A percentile compares a stretch with the other conserved stretches of the same genome.
phyloP scores from a whole-genome alignment of 805 yeast genomes.

The Ogataea methylovora region DNA sequence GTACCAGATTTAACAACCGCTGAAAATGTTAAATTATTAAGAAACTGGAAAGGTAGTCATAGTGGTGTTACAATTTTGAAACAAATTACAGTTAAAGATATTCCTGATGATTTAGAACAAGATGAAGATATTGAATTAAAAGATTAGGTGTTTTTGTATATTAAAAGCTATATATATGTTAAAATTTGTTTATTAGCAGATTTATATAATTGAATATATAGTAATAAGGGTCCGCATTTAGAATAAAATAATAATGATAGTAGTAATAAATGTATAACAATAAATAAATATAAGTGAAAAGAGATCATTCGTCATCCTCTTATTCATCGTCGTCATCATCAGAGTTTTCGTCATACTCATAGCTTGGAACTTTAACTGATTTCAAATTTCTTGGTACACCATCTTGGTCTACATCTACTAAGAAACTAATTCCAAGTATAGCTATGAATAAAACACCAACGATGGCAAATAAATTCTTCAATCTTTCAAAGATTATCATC shows the following conservation, averaged over 20 bases:
- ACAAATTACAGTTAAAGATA: slow-evolving; percentile 28
- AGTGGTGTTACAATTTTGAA: slow-evolving; percentile 69
- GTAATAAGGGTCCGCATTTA: neutral
- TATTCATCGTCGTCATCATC: no score
- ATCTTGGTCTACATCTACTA: slow-evolving; percentile 12
- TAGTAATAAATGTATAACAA: no score
- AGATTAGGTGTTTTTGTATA: no score
- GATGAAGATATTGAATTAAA: slow-evolving; percentile 1
- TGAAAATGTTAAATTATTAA: slow-evolving; percentile 49
- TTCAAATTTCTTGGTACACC: no score
- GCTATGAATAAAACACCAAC: slow-evolving; percentile 21
- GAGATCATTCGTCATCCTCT: no score
- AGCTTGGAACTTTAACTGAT: no score
- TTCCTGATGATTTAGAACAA: slow-evolving; percentile 1
- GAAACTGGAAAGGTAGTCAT: slow-evolving; percentile 74
- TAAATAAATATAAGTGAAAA: no score
- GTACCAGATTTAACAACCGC: slow-evolving; percentile 66
- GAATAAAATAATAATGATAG: no score
- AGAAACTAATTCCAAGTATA: slow-evolving; percentile 20
- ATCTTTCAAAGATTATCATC: neutral
- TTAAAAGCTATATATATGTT: no score
- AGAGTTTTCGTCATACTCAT: no score
- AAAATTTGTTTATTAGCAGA: no score
- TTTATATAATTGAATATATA: neutral
- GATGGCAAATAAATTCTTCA: slow-evolving; percentile 20